Evolutionary conservation across 139 green algal genomes (phyloP).

Genomic region (Chlorella sp.): DNA sequence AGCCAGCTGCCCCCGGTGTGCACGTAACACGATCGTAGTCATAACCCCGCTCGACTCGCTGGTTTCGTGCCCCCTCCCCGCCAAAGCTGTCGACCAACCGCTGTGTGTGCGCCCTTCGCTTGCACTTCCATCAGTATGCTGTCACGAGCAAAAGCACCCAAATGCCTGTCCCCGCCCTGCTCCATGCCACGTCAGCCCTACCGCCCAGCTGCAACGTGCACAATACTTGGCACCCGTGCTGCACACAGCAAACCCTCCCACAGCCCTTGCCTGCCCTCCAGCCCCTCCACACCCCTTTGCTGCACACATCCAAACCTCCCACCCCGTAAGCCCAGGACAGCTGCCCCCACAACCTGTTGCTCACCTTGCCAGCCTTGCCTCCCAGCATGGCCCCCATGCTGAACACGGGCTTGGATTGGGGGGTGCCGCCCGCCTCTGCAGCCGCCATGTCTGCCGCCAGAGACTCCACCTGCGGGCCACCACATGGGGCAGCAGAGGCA

Average conservation of each 20-base stretch:
- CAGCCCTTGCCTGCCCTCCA: too few species aligned
- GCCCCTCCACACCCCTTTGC: too few species aligned
- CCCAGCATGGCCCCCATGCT: slow-evolving; percentile 11
- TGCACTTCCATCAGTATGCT: too few species aligned
- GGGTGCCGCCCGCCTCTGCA: neutral
- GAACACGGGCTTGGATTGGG: slow-evolving; percentile 22
- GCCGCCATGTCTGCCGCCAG: slow-evolving; percentile 28
- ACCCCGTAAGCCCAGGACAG: too few species aligned
- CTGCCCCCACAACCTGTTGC: neutral
- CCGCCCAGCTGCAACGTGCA: neutral
- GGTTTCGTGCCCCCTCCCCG: too few species aligned
- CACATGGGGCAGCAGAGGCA: neutral
- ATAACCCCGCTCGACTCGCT: too few species aligned
- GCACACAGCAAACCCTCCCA: neutral
- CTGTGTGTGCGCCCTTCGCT: too few species aligned
- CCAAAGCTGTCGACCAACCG: too few species aligned
- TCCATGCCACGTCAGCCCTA: neutral
- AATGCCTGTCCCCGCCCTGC: too few species aligned
- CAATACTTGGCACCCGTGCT: neutral
- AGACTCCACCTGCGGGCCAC: slow-evolving; percentile 11
- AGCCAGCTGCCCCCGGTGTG: too few species aligned
- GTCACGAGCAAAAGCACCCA: too few species aligned
- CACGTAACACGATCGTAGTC: too few species aligned
- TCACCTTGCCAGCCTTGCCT: slow-evolving; percentile 3
- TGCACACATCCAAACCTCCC: neutral